Evolutionary conservation across 441 rosid genomes (phyloP).

Genomic region (Adansonia rubrostipa): DNA sequence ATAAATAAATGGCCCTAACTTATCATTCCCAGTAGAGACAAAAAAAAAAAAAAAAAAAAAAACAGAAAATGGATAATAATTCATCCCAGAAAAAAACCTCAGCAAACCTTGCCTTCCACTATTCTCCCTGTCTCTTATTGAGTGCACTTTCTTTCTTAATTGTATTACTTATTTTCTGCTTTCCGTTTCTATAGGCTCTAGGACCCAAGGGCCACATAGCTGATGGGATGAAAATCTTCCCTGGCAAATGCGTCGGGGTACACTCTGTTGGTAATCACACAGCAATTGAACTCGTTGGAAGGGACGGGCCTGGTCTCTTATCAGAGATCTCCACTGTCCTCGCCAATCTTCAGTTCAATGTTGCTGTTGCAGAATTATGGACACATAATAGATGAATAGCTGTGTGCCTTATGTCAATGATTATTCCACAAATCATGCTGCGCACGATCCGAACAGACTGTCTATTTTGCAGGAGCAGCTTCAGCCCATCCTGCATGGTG

Average conservation of each 20-base stretch:
- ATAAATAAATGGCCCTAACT: not conserved
- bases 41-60: not conserved
- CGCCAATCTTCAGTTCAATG: slow-evolving; percentile 78
- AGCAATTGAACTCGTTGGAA: slow-evolving; percentile 82
- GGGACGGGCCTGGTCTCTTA: slow-evolving; percentile 87
- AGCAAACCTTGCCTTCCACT: not conserved
- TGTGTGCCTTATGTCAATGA: slow-evolving; percentile 82
- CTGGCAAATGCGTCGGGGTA: slow-evolving; percentile 76
- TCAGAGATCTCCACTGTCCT: slow-evolving; percentile 86
- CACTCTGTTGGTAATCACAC: slow-evolving; percentile 83
- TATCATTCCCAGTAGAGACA: not conserved
- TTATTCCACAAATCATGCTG: slow-evolving; percentile 56
- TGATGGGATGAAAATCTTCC: slow-evolving; percentile 53
- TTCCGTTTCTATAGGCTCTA: slow-evolving; percentile 52
- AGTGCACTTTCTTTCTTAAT: not conserved
- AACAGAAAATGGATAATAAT: not conserved
- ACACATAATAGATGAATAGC: slow-evolving; percentile 87
- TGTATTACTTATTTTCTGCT: not conserved
- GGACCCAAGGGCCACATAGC: slow-evolving; percentile 73
- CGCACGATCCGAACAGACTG: slow-evolving; percentile 64
- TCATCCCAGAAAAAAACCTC: not conserved
- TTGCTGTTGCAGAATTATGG: slow-evolving; percentile 95
- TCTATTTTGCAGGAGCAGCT: slow-evolving; percentile 78
- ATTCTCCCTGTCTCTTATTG: slow-evolving; percentile 12
- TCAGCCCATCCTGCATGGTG: slow-evolving; percentile 70